Evolutionary conservation across 495 filamentous ascomycete genomes (phyloP).

Genomic region (Copromyces sp.): DNA sequence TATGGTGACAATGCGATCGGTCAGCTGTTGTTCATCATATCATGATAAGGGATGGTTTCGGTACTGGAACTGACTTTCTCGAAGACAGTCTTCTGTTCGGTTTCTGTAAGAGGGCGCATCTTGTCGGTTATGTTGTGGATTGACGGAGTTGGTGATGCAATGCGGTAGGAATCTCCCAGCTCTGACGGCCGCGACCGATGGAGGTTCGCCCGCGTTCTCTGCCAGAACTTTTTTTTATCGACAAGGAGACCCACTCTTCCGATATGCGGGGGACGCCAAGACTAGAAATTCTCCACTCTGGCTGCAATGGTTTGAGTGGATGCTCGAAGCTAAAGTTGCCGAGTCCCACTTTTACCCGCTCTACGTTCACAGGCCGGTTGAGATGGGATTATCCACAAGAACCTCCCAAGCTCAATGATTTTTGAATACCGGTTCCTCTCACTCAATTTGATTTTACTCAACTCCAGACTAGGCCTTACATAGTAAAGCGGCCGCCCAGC

Average conservation of each 20-base stretch:
- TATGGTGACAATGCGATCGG: background rate
- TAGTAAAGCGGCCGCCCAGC: too few relatives aligned
- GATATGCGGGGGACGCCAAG: background rate
- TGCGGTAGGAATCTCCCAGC: background rate
- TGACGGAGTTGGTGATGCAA: background rate
- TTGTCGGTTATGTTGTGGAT: constrained; percentile 7
- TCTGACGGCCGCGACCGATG: background rate
- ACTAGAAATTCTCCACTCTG: background rate
- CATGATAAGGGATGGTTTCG: background rate
- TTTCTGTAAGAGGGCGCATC: constrained; percentile 68
- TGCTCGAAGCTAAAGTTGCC: background rate
- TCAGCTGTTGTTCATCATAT: background rate
- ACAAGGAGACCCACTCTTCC: background rate
- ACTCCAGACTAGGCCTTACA: too few relatives aligned
- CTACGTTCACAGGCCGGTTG: background rate
- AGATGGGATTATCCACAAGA: too few relatives aligned
- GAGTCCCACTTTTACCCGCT: constrained; percentile 20
- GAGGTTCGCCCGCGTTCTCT: background rate
- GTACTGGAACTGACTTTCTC: constrained; percentile 38
- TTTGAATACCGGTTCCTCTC: too few relatives aligned
- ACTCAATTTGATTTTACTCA: too few relatives aligned
- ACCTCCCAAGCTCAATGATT: too few relatives aligned
- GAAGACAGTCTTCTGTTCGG: constrained; percentile 64
- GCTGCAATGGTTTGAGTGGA: background rate
- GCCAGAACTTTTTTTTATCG: background rate